Evolutionary conservation across 495 filamentous ascomycete genomes (phyloP), one percentile per base, ranked within the genome.

Genomic region (Aspergillus biplanus): DNA sequence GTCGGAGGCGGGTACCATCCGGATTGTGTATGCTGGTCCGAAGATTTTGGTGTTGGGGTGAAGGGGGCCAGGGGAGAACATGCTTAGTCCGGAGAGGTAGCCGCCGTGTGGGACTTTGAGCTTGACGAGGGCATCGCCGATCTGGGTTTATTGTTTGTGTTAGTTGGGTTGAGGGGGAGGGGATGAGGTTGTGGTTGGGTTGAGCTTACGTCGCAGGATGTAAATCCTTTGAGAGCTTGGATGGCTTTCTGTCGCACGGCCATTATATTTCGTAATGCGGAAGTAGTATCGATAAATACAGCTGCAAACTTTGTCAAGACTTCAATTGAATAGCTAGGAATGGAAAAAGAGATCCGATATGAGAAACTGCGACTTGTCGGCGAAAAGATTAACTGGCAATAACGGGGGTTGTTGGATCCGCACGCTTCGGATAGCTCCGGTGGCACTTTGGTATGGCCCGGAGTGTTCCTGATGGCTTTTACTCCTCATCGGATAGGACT

Each of bases 11-110:
- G 50, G 65, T 0, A 69, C 70, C 65, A 68, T 68, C 3, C 81
- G 76, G 15, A 88, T 84, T 1, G 83, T 87, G 55, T 85, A 85
- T 15, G 82, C 85, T 8, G 81, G 85, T 1, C 85, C 85, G 39
- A 86, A 74, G 16, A 86, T 83, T 68, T 84, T 86, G 53, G 82
- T 80, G 4, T 66, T 63, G 7, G 81, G 80, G 27, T 79, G 76
- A 73, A 83, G 80, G 33, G 78, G 73, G 27, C 73, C 69, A 1
- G 85, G 84, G 33, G 83, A 86, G 77, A 81, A 87, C 79, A 87
- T 80, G 48, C 77, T 84, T 58, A 87, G 68, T 18, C 83, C 81
- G 5, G 82, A 80, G 0, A 87, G 76, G 61, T 86, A 88, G 7
- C 86, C 84, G 56, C 85, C 84, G 67, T 84, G 73, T 55, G 70